Evolutionary conservation across 2,329 filamentous ascomycete species (phyloP), one percentile per base, ranked within the genome.

Genomic region (Colletotrichum paranaense): DNA sequence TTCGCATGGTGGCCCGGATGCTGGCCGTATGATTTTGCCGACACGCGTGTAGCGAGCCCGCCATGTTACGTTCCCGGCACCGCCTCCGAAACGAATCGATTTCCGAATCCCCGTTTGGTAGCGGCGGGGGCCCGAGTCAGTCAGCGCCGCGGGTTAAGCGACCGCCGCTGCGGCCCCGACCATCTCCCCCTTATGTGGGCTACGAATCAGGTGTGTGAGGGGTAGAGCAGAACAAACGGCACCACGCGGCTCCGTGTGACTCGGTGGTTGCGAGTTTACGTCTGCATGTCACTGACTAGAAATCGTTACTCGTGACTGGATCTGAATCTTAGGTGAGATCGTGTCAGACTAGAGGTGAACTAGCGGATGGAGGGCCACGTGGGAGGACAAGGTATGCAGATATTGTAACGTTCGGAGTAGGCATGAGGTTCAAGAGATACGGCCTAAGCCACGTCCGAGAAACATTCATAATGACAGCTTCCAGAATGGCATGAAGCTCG

Each of bases 91-190:
- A 83, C 82, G 71, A 86, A 86, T 11, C 81, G 78, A 77, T 91
- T 91, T 49, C 86, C 86, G 76, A 90, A 90, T 32, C 24, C 89
- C 89, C 24, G 84, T 79, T 86, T 90, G 87, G 76, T 91, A 91
- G 80, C 86, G 66, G 64, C 90, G 80, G 80, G 88, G 79, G 84
- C 85, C 73, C 79, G 65, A 59, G 28, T 58, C 53, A 14, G 79
- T 76, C 12, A 78, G 78, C 32, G 62, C 63, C 5, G 78, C 77
- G 30, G 72, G 71, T 69, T 74, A 77, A 28, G 73, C 75, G 9
- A 73, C 64, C 42, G 67, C 69, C 38, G 78, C 77, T 12, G 75
- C 77, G 32, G 76, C 76, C 28, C 70, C 71, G 75, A 75, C 63
- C 64, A 63, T 62, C 24, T 42, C 74, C 77, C 32, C 75, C 76